Conservation (phyloP, 352 stramenopile species). For the Pythium rhizo-oryzae region DNA sequence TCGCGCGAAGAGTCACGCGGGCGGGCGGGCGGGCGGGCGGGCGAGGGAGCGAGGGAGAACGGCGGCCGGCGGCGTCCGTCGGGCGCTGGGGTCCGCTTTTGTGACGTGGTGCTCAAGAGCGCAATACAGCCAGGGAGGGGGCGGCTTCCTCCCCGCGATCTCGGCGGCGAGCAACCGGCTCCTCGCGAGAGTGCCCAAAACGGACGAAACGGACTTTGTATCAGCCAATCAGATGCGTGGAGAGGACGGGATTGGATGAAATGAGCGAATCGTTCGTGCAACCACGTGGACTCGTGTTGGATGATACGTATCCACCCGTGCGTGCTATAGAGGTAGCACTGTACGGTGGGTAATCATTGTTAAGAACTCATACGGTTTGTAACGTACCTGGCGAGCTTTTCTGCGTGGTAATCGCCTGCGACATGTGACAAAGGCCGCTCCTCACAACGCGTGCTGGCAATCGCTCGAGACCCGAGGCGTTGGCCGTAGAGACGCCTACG, state of each 20-base stretch:
- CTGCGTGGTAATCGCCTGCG: too few species aligned
- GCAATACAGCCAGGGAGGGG: background rate
- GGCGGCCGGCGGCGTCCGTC: background rate
- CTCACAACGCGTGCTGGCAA: too few species aligned
- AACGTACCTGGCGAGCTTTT: too few species aligned
- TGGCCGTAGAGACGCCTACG: too few species aligned
- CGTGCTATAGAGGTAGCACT: too few species aligned
- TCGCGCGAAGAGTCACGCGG: constrained; percentile 16
- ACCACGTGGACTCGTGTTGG: constrained; percentile 12
- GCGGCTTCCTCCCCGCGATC: background rate
- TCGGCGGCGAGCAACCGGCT: background rate
- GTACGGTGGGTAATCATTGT: too few species aligned
- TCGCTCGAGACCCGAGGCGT: too few species aligned
- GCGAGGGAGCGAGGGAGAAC: background rate
- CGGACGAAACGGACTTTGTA: constrained; percentile 12
- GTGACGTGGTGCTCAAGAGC: background rate
- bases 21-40: too few species aligned
- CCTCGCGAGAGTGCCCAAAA: constrained; percentile 17
- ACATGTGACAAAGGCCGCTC: too few species aligned
- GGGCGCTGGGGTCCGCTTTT: too few species aligned
- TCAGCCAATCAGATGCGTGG: constrained; percentile 18
- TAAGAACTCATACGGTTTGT: too few species aligned
- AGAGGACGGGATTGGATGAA: constrained; percentile 2
- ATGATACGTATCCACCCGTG: background rate
- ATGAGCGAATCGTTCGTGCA: background rate